Percentiles rank a stretch among this genome's conserved stretches.
Evolutionary conservation across 345 rosid genomes (phyloP).

Genomic region (Eucalyptus paniculata): DNA sequence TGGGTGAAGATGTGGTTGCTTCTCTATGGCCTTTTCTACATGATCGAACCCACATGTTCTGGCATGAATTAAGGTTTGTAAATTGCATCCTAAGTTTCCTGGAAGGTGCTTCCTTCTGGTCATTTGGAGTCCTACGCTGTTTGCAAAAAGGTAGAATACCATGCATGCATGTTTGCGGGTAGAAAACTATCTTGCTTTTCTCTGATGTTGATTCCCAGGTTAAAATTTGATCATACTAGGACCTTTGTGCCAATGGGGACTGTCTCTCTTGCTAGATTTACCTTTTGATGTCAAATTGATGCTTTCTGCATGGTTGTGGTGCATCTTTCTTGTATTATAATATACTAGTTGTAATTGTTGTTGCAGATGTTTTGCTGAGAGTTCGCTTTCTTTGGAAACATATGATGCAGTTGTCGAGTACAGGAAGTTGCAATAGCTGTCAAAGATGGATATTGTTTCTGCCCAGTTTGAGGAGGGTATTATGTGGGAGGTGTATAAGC

Average conservation of each 20-base stretch:
- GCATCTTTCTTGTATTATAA: background rate
- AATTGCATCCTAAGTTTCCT: background rate
- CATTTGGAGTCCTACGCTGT: background rate
- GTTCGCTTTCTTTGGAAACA: slow-evolving; percentile 46
- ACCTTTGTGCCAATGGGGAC: background rate
- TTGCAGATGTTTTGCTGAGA: slow-evolving; percentile 53
- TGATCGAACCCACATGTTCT: slow-evolving; percentile 30
- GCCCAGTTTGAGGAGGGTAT: background rate
- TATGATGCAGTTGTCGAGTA: slow-evolving; percentile 58
- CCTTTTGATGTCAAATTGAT: background rate
- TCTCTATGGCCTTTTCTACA: slow-evolving; percentile 36
- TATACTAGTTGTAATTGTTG: background rate
- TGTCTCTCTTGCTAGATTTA: background rate
- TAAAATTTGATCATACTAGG: background rate
- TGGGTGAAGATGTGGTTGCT: slow-evolving; percentile 6
- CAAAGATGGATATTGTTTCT: background rate
- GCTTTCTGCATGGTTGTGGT: background rate
- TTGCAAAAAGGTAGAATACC: background rate
- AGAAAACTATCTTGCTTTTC: background rate
- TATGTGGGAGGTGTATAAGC: background rate
- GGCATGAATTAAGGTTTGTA: slow-evolving; percentile 64
- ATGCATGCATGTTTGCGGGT: background rate
- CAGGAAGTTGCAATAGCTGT: slow-evolving; percentile 2
- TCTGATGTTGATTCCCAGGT: background rate
- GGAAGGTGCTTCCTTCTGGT: background rate